Evolutionary conservation across 2,329 filamentous ascomycete species (phyloP).

Genomic region (Neospermospora avenae): DNA sequence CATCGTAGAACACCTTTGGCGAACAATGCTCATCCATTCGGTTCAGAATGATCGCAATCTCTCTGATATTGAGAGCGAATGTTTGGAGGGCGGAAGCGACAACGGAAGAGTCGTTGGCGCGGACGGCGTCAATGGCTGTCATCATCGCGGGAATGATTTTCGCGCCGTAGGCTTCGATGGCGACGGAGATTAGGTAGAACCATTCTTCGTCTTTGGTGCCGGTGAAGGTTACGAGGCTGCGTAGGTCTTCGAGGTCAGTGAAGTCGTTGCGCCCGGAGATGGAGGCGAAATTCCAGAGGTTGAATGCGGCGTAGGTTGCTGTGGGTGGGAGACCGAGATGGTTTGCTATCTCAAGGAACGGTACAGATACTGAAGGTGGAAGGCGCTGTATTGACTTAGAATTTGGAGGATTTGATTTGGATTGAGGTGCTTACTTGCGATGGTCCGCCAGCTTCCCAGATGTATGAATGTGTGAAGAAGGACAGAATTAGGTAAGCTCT

Average conservation of each 20-base stretch:
- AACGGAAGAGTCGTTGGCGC: slow-evolving; percentile 53
- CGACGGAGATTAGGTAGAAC: slow-evolving; percentile 89
- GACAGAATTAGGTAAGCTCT: slow-evolving; percentile 76
- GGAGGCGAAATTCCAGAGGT: slow-evolving; percentile 85
- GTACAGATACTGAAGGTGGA: slow-evolving; percentile 73
- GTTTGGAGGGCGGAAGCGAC: slow-evolving; percentile 62
- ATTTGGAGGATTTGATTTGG: neutral
- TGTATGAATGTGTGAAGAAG: slow-evolving; percentile 80
- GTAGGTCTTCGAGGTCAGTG: slow-evolving; percentile 57
- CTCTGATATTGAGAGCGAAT: slow-evolving; percentile 64
- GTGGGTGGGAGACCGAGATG: slow-evolving; percentile 81
- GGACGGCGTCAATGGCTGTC: slow-evolving; percentile 67
- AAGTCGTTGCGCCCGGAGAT: slow-evolving; percentile 46
- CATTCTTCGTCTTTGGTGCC: slow-evolving; percentile 88
- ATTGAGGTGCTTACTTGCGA: slow-evolving; percentile 56
- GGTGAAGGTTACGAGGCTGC: slow-evolving; percentile 77
- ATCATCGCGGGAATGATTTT: slow-evolving; percentile 75
- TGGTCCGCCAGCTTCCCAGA: slow-evolving; percentile 80
- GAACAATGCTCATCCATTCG: slow-evolving; percentile 90
- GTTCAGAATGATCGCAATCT: slow-evolving; percentile 64
- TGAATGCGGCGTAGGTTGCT: slow-evolving; percentile 83
- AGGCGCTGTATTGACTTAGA: slow-evolving; percentile 48
- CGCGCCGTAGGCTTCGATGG: slow-evolving; percentile 81
- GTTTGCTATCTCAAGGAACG: slow-evolving; percentile 67
- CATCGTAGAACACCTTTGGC: slow-evolving; percentile 83